phyloP scores from a whole-genome alignment of 2,329 filamentous ascomycete genomes.

The Rhynchosporium graminicola region DNA sequence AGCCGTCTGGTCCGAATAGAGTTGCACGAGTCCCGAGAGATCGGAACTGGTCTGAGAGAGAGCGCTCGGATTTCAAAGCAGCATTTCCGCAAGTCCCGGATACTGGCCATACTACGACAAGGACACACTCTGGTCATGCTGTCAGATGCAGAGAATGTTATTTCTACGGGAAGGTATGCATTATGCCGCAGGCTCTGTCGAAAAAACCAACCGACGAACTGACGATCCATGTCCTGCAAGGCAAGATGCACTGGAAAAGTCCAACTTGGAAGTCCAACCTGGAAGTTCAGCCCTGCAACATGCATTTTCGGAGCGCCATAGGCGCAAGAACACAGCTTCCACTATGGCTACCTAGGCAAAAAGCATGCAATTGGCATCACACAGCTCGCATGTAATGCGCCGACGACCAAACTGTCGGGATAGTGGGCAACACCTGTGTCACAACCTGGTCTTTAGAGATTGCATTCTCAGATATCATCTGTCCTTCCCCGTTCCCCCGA shows the following conservation, averaged over 20 bases:
- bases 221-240: background rate
- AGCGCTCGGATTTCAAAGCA: background rate
- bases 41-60: background rate
- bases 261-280: background rate
- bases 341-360: background rate
- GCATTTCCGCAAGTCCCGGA: background rate
- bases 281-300: background rate
- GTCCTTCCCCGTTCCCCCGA: background rate
- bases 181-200: background rate
- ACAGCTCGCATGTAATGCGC: background rate
- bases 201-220: background rate
- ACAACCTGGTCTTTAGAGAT: conserved; percentile 8
- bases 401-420: conserved; percentile 9
- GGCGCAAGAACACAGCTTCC: background rate
- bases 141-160: background rate
- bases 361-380: conserved; percentile 1
- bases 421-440: conserved; percentile 1
- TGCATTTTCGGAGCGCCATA: background rate
- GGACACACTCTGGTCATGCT: background rate
- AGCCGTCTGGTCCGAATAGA: conserved; percentile 12
- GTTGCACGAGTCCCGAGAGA: conserved; percentile 17
- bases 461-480: conserved; percentile 2
- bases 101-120: conserved; percentile 1
- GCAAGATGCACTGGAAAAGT: background rate
- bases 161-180: background rate